Percentiles rank a stretch among this genome's conserved stretches.
phyloP scores from a whole-genome alignment of 345 rosid genomes.

The Populus davidiana region DNA sequence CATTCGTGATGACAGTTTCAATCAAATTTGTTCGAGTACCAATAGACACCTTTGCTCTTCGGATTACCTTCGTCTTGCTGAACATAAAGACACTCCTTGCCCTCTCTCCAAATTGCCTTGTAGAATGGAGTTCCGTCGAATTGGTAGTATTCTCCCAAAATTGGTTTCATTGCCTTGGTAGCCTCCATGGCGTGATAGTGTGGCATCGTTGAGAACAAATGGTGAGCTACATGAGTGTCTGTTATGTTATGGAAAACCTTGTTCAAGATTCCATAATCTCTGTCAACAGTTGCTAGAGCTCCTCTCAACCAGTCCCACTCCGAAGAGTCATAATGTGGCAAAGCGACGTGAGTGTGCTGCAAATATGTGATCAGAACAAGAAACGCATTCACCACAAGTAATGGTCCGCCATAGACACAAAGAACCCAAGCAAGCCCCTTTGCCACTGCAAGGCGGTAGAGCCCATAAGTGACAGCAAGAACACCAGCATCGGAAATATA shows the following conservation, averaged over 20 bases:
- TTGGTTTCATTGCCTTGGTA: conserved; percentile 20
- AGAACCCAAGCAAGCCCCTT: conserved; percentile 27
- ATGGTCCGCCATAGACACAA: conserved; percentile 24
- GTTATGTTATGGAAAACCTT: conserved; percentile 36
- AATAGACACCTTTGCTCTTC: conserved; percentile 24
- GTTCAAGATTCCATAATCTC: conserved; percentile 37
- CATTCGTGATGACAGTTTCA: neutral
- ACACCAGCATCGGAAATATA: conserved; percentile 25
- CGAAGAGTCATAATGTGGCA: conserved; percentile 29
- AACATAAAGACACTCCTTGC: conserved; percentile 28
- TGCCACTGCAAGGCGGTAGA: conserved; percentile 14
- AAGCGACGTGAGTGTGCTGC: conserved; percentile 34
- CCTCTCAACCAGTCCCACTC: conserved; percentile 41
- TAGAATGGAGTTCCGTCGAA: conserved; percentile 22
- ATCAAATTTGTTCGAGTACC: conserved; percentile 25
- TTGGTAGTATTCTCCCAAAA: conserved; percentile 31
- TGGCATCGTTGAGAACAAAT: conserved; percentile 31
- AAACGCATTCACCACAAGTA: conserved; percentile 26
- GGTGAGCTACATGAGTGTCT: conserved; percentile 37
- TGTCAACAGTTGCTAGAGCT: conserved; percentile 30
- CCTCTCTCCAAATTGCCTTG: conserved; percentile 36
- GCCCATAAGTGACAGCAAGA: conserved; percentile 19
- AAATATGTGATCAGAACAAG: conserved; percentile 27
- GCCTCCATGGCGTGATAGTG: conserved; percentile 42
- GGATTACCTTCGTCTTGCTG: conserved; percentile 19